These are phyloP conservation scores for Cucumis melo DNA, from an alignment of 306 rosid genomes.

Conservation along the genomic window DNA sequence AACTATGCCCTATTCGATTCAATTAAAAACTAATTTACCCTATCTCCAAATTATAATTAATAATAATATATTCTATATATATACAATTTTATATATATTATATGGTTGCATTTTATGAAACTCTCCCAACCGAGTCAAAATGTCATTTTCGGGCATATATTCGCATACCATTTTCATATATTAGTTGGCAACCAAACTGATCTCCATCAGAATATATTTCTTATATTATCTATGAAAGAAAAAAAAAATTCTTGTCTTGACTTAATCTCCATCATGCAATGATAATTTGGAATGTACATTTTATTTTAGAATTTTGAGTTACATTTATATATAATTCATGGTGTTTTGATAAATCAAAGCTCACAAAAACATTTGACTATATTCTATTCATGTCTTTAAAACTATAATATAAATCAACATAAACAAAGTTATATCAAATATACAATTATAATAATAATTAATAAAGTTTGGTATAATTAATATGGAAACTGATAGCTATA, in stretches of 20 bases:
- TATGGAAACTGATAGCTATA: background rate
- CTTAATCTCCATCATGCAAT: background rate
- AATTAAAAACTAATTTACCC: background rate
- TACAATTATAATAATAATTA: background rate
- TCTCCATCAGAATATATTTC: slow-evolving; percentile 6
- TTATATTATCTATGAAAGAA: background rate
- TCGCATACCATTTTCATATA: slow-evolving; percentile 9
- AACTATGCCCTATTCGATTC: background rate
- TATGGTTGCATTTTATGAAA: background rate
- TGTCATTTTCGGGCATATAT: slow-evolving; percentile 15
- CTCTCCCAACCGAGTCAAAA: background rate
- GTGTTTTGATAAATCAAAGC: background rate
- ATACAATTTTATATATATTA: background rate
- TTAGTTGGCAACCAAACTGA: slow-evolving; percentile 6
- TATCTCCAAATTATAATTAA: background rate
- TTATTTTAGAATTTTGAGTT: background rate
- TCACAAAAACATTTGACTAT: background rate
- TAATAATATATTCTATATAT: too few species aligned
- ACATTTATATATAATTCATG: background rate
- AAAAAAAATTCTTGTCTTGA: background rate
- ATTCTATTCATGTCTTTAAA: background rate
- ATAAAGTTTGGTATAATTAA: background rate
- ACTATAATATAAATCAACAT: background rate
- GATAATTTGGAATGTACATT: background rate
- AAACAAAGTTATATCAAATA: background rate